A percentile compares a stretch with the other conserved stretches of the same genome.
These are phyloP conservation scores for Beauveria scarabaeidicola DNA, from an alignment of 2,329 filamentous ascomycete species.

Conservation along the genomic window DNA sequence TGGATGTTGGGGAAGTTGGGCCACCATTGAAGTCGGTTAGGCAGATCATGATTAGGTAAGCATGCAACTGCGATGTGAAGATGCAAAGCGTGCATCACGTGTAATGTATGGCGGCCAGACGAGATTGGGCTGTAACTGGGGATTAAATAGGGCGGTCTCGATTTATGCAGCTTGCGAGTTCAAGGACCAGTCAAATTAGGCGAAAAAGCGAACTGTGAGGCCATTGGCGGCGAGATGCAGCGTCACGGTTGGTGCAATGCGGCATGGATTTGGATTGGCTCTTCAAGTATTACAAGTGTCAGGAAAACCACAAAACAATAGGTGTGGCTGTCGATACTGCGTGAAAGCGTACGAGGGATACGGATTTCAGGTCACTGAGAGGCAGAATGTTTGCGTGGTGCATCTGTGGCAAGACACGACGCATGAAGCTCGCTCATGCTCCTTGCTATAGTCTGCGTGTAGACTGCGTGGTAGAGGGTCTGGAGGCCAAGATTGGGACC, in stretches of 20 bases:
- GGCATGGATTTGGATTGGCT: not conserved
- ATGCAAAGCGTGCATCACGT: constrained; percentile 5
- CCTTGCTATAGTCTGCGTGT: not conserved
- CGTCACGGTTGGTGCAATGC: not conserved
- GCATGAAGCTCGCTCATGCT: not conserved
- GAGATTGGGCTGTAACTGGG: constrained; percentile 7
- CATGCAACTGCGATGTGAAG: not conserved
- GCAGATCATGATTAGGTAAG: constrained; percentile 10
- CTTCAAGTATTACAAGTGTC: not conserved
- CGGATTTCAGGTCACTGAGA: not conserved
- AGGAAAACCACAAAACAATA: not conserved
- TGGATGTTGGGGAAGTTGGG: constrained; percentile 11
- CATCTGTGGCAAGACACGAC: not conserved
- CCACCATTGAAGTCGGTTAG: constrained; percentile 8
- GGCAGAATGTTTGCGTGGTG: not conserved
- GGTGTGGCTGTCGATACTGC: not conserved
- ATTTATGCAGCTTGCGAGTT: not conserved
- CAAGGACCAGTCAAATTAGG: not conserved
- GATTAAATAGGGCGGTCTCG: not conserved
- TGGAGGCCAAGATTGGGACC: not conserved
- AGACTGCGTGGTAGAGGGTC: not conserved
- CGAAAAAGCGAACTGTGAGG: not conserved
- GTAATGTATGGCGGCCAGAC: constrained; percentile 9
- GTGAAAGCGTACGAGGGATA: not conserved
- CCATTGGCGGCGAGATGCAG: not conserved